phyloP scores from a whole-genome alignment of 352 stramenopile species.

The Phytophthora podocarpi region DNA sequence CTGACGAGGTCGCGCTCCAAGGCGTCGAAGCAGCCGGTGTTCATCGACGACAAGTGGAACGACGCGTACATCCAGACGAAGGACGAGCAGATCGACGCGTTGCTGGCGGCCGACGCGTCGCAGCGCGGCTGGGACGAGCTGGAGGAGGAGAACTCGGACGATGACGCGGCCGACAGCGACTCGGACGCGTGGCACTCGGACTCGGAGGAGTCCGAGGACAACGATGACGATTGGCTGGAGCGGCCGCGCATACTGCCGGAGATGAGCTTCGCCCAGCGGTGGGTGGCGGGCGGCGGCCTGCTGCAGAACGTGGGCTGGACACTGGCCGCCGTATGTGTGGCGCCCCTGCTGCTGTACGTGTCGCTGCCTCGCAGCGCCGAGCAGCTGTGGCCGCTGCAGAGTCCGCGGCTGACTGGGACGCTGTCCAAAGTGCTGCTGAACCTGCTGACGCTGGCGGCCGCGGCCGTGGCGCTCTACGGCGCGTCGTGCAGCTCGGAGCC shows the following conservation, averaged over 20 bases:
- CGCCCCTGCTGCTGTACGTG: conserved; percentile 56
- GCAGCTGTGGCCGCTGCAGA: conserved; percentile 47
- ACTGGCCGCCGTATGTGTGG: conserved; percentile 37
- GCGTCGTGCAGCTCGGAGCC: conserved; percentile 29
- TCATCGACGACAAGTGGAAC: conserved; percentile 86
- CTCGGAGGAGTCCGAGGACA: conserved; percentile 42
- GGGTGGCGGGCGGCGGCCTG: conserved; percentile 37
- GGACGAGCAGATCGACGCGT: conserved; percentile 84
- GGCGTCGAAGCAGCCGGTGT: conserved; percentile 69
- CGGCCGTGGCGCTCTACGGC: conserved; percentile 28
- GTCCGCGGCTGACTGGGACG: conserved; percentile 22
- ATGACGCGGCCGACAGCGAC: conserved; percentile 23
- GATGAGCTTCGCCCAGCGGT: conserved; percentile 28
- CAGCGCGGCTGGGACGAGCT: conserved; percentile 58
- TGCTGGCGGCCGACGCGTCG: conserved; percentile 53
- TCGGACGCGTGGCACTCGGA: conserved; percentile 44
- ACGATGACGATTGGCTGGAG: conserved; percentile 23
- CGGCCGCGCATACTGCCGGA: background rate
- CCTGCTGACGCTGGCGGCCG: conserved; percentile 30
- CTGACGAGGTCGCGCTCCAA: conserved; percentile 73
- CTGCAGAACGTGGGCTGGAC: conserved; percentile 71
- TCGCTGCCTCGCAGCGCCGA: conserved; percentile 24
- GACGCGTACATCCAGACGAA: conserved; percentile 84
- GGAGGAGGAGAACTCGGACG: conserved; percentile 45
- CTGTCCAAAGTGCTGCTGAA: conserved; percentile 50